Percentiles rank a stretch among this genome's conserved stretches.
phyloP scores from a whole-genome alignment of 2,329 filamentous ascomycete species.

The Beauveria sp. region DNA sequence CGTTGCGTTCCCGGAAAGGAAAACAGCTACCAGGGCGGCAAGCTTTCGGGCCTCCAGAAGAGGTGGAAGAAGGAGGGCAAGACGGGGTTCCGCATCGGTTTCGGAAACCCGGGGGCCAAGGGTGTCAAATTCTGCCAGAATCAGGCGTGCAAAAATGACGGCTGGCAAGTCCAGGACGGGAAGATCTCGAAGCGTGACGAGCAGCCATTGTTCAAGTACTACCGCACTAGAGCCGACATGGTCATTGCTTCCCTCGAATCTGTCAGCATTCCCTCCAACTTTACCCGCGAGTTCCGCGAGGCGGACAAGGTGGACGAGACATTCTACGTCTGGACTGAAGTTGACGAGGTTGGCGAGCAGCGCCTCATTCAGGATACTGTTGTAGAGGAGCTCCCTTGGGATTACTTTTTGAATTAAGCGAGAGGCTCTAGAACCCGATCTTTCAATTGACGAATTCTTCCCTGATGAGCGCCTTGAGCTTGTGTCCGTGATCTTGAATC shows the following conservation, averaged over 20 bases:
- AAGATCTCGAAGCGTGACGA: conserved; percentile 9
- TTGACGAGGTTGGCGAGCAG: conserved; percentile 1
- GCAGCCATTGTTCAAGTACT: conserved; percentile 14
- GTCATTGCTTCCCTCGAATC: conserved; percentile 12
- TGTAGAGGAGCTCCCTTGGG: conserved; percentile 12
- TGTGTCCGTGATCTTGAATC: too few species aligned
- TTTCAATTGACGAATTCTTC: too few species aligned
- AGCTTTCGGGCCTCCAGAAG: conserved; percentile 6
- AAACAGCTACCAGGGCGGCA: conserved; percentile 10
- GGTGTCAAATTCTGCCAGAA: conserved; percentile 16
- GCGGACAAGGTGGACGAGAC: conserved; percentile 9
- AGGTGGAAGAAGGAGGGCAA: conserved; percentile 9
- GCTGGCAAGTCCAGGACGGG: conserved; percentile 15
- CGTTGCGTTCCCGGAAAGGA: conserved; percentile 15
- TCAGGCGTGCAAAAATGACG: conserved; percentile 16
- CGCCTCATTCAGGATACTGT: conserved; percentile 14
- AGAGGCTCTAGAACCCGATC: too few species aligned
- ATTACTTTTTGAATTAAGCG: background rate
- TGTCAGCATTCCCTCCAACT: conserved; percentile 10
- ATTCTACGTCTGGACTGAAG: conserved; percentile 11
- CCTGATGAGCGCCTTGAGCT: too few species aligned
- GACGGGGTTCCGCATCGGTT: conserved; percentile 10
- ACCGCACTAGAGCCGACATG: conserved; percentile 15
- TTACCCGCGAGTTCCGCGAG: conserved; percentile 13
- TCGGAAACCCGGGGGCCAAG: conserved; percentile 14